A percentile compares a stretch with the other conserved stretches of the same genome.
Evolutionary conservation across 768 basidiomycete genomes (phyloP).

Genomic region (Tulasnella sp.): DNA sequence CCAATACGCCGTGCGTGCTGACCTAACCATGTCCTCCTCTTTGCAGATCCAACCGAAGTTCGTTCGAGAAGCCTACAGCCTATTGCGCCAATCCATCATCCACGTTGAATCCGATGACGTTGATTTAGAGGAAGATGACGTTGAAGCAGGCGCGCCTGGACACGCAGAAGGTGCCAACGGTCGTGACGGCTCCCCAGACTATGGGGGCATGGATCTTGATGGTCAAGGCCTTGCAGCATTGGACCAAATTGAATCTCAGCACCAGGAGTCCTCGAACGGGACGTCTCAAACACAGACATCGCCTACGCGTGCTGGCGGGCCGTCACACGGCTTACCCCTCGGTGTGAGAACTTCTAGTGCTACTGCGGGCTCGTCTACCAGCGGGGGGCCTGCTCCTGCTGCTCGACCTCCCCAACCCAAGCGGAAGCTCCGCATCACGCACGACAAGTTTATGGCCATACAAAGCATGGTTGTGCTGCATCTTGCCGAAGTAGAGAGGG

Average conservation of each 20-base stretch:
- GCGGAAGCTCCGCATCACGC: slow-evolving; percentile 82
- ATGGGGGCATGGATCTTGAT: slow-evolving; percentile 27
- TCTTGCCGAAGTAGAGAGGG: slow-evolving; percentile 62
- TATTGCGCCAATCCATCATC: slow-evolving; percentile 93
- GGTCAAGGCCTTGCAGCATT: slow-evolving; percentile 30
- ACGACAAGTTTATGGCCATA: slow-evolving; percentile 87
- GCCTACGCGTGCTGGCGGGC: slow-evolving; percentile 23
- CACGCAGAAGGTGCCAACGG: slow-evolving; percentile 26
- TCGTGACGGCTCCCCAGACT: slow-evolving; percentile 28
- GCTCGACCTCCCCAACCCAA: slow-evolving; percentile 35
- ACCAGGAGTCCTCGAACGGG: slow-evolving; percentile 20
- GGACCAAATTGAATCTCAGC: slow-evolving; percentile 31
- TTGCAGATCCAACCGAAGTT: slow-evolving; percentile 80
- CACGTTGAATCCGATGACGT: slow-evolving; percentile 99
- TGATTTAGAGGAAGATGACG: slow-evolving; percentile 90
- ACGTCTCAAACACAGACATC: slow-evolving; percentile 24
- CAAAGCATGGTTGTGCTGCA: slow-evolving; percentile 83
- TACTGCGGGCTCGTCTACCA: slow-evolving; percentile 25
- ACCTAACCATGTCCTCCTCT: not conserved
- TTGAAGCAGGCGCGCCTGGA: slow-evolving; percentile 39
- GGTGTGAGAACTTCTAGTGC: slow-evolving; percentile 16
- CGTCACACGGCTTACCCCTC: slow-evolving; percentile 11
- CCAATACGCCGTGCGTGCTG: not conserved
- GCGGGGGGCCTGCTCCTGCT: slow-evolving; percentile 21
- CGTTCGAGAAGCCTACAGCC: slow-evolving; percentile 89